Base-by-base conservation (phyloP, 2,329 filamentous ascomycete genomes). In the Thielaviopsis ethacetica region DNA sequence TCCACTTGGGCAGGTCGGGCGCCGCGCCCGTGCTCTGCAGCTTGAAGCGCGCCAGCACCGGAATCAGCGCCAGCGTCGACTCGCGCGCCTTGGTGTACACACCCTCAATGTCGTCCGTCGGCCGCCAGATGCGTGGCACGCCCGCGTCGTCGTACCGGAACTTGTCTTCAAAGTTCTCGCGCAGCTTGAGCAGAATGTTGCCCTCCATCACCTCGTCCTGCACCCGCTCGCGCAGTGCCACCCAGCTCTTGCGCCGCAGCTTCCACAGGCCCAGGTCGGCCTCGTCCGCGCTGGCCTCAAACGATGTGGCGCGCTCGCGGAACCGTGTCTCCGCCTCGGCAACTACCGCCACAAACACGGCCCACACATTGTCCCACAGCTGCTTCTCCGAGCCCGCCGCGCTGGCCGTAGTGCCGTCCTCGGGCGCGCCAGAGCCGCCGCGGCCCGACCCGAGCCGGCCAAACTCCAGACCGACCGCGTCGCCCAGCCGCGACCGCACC, bases 151-250 rank as follows among this genome's bases (percentile, higher is more conserved):
- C 93, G 67, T 98, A 98, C 63, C 93, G 85, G 80, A 98, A 98
- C 72, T 95, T 96, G 74, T 98, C 93, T 72, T 98, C 93, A 65
- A 98, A 98, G 74, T 96, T 97, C 71, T 98, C 93, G 41, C 93
- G 83, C 56, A 98, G 81, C 75, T 98, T 98, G 65, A 97, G 77
- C 38, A 97, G 75, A 58, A 98, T 83, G 68, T 97, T 98, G 66
- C 91, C 91, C 73, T 97, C 93, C 83, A 95, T 95, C 68, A 96
- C 88, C 72, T 98, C 93, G 68, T 98, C 93, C 41, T 97, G 91
- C 62, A 98, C 86, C 75, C 88, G 93, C 61, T 89, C 85, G 53
- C 88, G 82, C 62, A 98, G 76, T 15, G 91, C 91, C 49, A 85
- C 85, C 93, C 93, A 98, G 62, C 88, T 93, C 77, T 97, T 97